Evolutionary conservation across 306 rosid species (phyloP).

Genomic region (Prunus kanzakura): DNA sequence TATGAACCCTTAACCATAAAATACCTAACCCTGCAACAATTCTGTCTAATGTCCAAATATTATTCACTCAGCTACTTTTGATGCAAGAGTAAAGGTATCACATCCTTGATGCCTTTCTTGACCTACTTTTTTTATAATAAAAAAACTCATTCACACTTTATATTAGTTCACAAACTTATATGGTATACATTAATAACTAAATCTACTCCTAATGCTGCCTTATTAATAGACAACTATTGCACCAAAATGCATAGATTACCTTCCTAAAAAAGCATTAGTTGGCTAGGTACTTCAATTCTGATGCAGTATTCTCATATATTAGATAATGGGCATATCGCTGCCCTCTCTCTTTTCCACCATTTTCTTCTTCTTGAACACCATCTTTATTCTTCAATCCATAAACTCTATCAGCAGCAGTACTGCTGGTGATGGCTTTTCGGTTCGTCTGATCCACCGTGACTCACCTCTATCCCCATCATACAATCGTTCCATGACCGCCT

Average conservation of each 20-base stretch:
- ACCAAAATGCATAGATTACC: not conserved
- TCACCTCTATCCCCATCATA: conserved; percentile 24
- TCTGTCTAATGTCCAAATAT: not conserved
- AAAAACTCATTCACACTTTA: no score
- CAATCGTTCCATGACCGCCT: conserved; percentile 10
- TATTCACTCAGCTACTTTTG: not conserved
- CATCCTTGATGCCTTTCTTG: not conserved
- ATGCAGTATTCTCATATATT: not conserved
- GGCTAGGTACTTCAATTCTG: not conserved
- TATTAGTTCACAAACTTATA: not conserved
- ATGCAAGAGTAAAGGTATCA: not conserved
- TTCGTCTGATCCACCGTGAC: conserved; percentile 21
- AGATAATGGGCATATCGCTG: not conserved
- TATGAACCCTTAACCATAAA: not conserved
- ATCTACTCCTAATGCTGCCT: not conserved
- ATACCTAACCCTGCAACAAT: no score
- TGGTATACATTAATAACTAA: not conserved
- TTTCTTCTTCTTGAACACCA: not conserved
- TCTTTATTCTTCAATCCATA: not conserved
- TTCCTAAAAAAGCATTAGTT: not conserved
- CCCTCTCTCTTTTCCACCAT: not conserved
- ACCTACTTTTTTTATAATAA: no score
- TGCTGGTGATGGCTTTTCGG: conserved; percentile 11
- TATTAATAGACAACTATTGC: no score
- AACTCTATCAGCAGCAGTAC: not conserved